Evolutionary conservation across 768 basidiomycete genomes (phyloP), one percentile per base, ranked within the genome.

Genomic region (Fomitopsis pulvina): DNA sequence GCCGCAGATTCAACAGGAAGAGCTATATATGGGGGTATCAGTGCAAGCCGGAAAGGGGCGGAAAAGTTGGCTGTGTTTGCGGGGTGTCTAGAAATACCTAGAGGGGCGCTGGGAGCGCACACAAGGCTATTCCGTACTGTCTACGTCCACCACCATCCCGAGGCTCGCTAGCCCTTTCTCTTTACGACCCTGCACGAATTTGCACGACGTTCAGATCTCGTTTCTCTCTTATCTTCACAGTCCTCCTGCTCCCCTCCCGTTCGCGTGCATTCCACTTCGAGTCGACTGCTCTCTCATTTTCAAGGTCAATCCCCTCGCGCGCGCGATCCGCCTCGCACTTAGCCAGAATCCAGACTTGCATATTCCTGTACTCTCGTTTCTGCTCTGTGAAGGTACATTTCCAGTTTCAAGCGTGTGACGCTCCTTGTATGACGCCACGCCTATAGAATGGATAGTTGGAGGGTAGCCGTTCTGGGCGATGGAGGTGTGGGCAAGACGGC

Each of bases 401-500:
- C n/a, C 51, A 46, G 56, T 45, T 41, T 28, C 26, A 8, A 41
- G 21, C 53, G 44, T 28, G 28, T 21, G 47, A 21, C 42, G n/a
- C 30, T 41, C 5, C 28, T 50, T 18, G 16, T 29, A 18, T 50
- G 40, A 45, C 34, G 21, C 21, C 18, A 27, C 37, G 50, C 47
- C 29, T 42, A 55, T 43, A 55, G 76, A 68, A 92, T 92, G 90
- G 90, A 92, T 74, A 86, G 84, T 67, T 92, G 90, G 90, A 86
- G 92, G 76, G 87, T 96, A 60, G 92, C 93, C 54, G 91, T 96
- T 58, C 79, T 96, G 52, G 93, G 93, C 57, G 93, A 97, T 71
- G 93, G 93, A 70, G 93, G 93, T 71, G 93, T 97, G 42, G 93
- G 93, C 51, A 97, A 97, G 77, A 96, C 93, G 52, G 93, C 93